These are phyloP conservation scores for Fraxinus xanthoxyloides DNA, from an alignment of 305 asterid species.

Conservation along the genomic window DNA sequence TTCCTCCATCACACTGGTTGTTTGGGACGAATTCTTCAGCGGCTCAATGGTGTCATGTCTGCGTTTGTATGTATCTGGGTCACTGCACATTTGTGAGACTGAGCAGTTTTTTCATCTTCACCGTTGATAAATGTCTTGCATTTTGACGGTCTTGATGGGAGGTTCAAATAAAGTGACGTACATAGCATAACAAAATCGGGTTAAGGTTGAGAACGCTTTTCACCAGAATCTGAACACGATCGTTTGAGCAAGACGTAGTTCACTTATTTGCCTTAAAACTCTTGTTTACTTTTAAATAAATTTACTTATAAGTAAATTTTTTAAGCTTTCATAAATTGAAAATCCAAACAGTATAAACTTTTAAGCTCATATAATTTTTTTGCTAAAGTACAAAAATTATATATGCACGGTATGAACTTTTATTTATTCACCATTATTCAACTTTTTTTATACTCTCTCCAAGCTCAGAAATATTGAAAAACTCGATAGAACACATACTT, in stretches of 20 bases:
- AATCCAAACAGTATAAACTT: not conserved
- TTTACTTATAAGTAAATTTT: not conserved
- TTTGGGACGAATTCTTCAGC: not conserved
- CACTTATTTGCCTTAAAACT: not conserved
- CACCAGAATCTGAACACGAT: not conserved
- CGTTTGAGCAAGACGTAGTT: not conserved
- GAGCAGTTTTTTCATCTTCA: not conserved
- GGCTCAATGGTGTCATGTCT: conserved; percentile 4
- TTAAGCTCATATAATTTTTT: not conserved
- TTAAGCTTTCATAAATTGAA: not conserved
- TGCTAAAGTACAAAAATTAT: not conserved
- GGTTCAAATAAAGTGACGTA: not conserved
- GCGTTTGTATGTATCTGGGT: conserved; percentile 24
- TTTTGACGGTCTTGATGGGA: conserved; percentile 10
- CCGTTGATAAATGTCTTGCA: conserved; percentile 14
- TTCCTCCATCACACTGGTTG: conserved; percentile 60
- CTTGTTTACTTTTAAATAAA: not conserved
- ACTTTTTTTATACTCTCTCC: not conserved
- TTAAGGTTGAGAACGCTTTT: not conserved
- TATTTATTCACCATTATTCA: not conserved
- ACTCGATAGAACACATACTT: not conserved
- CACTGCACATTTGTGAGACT: not conserved
- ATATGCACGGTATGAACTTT: not conserved
- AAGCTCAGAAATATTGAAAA: not conserved
- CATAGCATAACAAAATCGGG: not conserved